Conservation (phyloP, 2,329 filamentous ascomycete genomes). For the Thermomyces lanuginosus region DNA sequence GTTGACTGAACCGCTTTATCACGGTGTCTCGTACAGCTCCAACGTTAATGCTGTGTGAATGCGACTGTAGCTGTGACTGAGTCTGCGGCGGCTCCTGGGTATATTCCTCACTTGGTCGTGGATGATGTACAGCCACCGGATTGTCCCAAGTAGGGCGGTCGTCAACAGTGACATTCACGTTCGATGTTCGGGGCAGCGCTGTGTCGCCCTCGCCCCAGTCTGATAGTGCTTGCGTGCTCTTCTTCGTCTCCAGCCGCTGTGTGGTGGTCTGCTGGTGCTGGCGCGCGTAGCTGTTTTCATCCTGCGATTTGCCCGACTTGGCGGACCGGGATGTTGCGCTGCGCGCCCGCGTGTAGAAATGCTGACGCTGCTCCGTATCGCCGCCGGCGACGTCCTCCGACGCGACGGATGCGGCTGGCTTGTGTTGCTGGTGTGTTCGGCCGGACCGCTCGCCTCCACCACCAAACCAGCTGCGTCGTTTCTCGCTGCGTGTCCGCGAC, state of each 20-base stretch:
- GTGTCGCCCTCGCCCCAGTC: constrained; percentile 18
- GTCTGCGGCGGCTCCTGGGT: too few species aligned
- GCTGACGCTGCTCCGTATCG: constrained; percentile 7
- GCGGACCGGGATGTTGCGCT: constrained; percentile 6
- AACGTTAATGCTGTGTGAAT: constrained; percentile 2
- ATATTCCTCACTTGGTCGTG: too few species aligned
- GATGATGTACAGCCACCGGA: constrained; percentile 12
- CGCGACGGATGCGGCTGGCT: constrained; percentile 2
- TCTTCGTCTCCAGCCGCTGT: constrained; percentile 6
- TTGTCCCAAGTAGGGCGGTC: constrained; percentile 18
- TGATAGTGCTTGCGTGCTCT: constrained; percentile 5
- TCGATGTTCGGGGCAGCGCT: constrained; percentile 18
- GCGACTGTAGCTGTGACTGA: too few species aligned
- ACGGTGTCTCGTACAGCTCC: constrained; percentile 42
- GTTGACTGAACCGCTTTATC: constrained; percentile 60
- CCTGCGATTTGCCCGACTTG: constrained; percentile 4
- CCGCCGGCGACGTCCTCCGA: constrained; percentile 1
- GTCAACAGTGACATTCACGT: too few species aligned
- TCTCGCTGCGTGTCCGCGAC: constrained; percentile 20
- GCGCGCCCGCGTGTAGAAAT: constrained; percentile 10
- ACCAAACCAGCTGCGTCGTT: constrained; percentile 27
- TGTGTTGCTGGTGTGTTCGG: too few species aligned
- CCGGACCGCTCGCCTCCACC: constrained; percentile 15
- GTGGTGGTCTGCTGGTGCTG: constrained; percentile 8
- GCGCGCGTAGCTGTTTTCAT: constrained; percentile 1